Evolutionary conservation across 2,329 filamentous ascomycete genomes (phyloP).

Genomic region (Curvularia sp.): DNA sequence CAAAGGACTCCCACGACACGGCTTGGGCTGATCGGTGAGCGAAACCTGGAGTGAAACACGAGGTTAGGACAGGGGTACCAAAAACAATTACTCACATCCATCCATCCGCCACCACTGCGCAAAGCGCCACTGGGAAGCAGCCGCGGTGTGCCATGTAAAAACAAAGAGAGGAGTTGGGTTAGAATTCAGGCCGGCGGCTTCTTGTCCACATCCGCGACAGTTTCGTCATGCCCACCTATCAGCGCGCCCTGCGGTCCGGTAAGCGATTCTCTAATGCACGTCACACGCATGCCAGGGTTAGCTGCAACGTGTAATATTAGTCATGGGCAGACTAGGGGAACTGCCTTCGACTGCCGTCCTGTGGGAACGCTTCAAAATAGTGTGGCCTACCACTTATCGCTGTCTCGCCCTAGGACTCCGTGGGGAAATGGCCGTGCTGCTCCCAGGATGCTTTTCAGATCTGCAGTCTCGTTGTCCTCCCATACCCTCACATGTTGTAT

Average conservation of each 20-base stretch:
- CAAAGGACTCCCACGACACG: conserved; percentile 6
- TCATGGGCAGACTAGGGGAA: conserved; percentile 7
- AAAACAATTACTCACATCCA: neutral
- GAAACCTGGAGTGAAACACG: conserved; percentile 12
- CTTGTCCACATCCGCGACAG: conserved; percentile 13
- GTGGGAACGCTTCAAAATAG: conserved; percentile 6
- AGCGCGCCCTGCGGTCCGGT: neutral
- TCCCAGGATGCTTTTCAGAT: neutral
- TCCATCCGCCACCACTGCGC: conserved; percentile 2
- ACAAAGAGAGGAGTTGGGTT: conserved; percentile 4
- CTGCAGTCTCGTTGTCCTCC: neutral
- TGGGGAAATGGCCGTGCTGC: neutral
- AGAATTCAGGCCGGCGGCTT: conserved; percentile 13
- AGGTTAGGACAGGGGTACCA: conserved; percentile 9
- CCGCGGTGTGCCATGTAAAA: conserved; percentile 8
- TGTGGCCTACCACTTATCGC: neutral
- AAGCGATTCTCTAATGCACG: conserved; percentile 22
- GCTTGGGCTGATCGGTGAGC: conserved; percentile 23
- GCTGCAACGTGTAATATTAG: conserved; percentile 17
- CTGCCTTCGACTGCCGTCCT: conserved; percentile 1
- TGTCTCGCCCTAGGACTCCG: neutral
- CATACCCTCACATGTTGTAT: neutral
- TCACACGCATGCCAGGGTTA: conserved; percentile 21
- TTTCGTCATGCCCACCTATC: conserved; percentile 9
- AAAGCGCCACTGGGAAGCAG: conserved; percentile 1